phyloP scores from a whole-genome alignment of 306 rosid genomes.

The Ormosia semicastrata region DNA sequence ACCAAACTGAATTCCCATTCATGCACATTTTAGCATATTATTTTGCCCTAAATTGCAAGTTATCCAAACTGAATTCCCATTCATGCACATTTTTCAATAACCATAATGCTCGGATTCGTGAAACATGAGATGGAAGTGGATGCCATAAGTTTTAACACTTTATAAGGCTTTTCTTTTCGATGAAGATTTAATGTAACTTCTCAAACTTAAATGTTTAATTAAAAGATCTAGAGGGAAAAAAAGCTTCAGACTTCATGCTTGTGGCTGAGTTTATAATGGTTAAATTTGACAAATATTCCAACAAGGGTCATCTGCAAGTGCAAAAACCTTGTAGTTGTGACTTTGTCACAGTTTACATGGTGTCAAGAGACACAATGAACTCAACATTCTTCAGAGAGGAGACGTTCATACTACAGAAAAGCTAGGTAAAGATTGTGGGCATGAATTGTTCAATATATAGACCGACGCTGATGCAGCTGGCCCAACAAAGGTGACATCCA shows the following conservation, averaged over 20 bases:
- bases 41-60: no score
- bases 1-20: background rate
- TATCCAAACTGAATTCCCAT: background rate
- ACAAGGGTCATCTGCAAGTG: background rate
- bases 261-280: background rate
- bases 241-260: background rate
- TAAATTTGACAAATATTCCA: background rate
- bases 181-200: background rate
- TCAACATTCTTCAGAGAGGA: background rate
- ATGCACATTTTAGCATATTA: no score
- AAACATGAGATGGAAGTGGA: background rate
- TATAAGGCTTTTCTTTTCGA: background rate
- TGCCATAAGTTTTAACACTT: background rate
- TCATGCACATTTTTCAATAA: background rate
- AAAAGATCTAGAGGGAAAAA: background rate
- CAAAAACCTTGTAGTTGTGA: background rate
- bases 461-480: background rate
- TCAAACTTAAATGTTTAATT: background rate
- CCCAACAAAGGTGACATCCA: background rate
- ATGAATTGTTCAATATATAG: background rate
- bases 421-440: background rate
- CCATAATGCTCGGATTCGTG: background rate
- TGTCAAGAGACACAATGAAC: background rate
- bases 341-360: background rate
- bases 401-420: background rate